Conservation (phyloP, 805 yeast genomes). For the Nematodospora valgi region DNA sequence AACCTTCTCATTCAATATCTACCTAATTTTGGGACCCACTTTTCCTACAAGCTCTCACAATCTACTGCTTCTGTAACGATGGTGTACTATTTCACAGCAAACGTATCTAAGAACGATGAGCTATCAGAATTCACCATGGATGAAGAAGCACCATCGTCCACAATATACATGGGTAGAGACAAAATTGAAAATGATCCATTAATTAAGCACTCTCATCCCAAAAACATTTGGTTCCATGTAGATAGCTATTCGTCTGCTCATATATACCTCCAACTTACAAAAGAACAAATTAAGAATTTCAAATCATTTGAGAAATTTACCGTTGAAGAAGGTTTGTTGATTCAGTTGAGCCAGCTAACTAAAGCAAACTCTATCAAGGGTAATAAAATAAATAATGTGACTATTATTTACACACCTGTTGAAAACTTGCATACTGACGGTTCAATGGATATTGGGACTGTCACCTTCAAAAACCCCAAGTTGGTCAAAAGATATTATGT, state of each 20-base stretch:
- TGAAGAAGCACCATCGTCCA: too few species aligned
- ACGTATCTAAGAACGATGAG: too few species aligned
- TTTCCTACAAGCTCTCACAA: too few species aligned
- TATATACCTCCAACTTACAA: conserved; percentile 57
- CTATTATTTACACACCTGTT: conserved; percentile 73
- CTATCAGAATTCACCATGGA: too few species aligned
- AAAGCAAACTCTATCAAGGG: conserved; percentile 77
- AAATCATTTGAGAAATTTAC: conserved; percentile 36
- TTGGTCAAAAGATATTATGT: conserved; percentile 52
- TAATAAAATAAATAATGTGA: conserved; percentile 62
- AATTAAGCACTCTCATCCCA: conserved; percentile 60
- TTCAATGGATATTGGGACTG: conserved; percentile 77
- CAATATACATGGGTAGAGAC: conserved; percentile 72
- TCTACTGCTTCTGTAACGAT: too few species aligned
- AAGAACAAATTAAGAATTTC: conserved; percentile 39
- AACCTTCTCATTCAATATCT: too few species aligned
- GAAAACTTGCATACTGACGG: conserved; percentile 62
- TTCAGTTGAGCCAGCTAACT: conserved; percentile 61
- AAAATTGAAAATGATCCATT: conserved; percentile 58
- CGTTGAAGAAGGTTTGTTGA: conserved; percentile 44
- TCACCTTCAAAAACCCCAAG: conserved; percentile 61
- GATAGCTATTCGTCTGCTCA: conserved; percentile 78
- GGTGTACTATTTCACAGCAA: too few species aligned
- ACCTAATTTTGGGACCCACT: too few species aligned
- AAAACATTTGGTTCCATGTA: conserved; percentile 79